Evolutionary conservation across 2,329 filamentous ascomycete species (phyloP).

Genomic region (Venturiaceae sp.): DNA sequence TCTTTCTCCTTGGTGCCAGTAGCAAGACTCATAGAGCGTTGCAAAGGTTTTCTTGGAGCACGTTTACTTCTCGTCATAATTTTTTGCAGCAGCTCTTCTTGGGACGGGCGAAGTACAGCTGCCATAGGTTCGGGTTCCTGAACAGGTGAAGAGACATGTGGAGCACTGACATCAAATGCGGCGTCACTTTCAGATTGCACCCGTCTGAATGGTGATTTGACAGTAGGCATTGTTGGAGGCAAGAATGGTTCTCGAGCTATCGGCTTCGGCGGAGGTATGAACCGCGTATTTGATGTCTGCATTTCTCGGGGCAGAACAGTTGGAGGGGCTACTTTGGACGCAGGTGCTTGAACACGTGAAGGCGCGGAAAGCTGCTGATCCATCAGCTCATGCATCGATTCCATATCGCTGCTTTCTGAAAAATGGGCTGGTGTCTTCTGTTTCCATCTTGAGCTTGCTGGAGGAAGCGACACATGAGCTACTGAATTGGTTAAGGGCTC

Average conservation of each 20-base stretch:
- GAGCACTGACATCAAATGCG: not conserved
- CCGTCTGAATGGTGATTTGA: conserved; percentile 6
- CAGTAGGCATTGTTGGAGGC: not conserved
- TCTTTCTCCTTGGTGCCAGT: conserved; percentile 13
- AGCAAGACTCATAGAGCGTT: conserved; percentile 18
- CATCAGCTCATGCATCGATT: conserved; percentile 18
- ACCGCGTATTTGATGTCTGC: not conserved
- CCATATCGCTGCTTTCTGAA: conserved; percentile 14
- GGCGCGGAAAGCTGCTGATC: conserved; percentile 13
- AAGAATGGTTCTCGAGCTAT: not conserved
- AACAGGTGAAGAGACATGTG: not conserved
- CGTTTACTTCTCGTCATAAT: conserved; percentile 17
- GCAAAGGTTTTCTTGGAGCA: conserved; percentile 20
- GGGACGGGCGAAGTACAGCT: not conserved
- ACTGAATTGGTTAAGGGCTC: conserved; percentile 14
- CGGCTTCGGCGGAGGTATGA: not conserved
- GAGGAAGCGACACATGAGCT: conserved; percentile 1
- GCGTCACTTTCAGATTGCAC: conserved; percentile 9
- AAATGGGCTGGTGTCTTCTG: conserved; percentile 6
- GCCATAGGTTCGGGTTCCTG: not conserved
- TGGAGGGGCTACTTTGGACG: not conserved
- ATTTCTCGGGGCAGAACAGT: not conserved
- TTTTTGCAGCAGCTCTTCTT: conserved; percentile 10
- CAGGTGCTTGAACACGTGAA: not conserved
- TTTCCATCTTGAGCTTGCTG: not conserved